phyloP scores from a whole-genome alignment of 2,329 filamentous ascomycete genomes.

The Colletotrichum filicis region DNA sequence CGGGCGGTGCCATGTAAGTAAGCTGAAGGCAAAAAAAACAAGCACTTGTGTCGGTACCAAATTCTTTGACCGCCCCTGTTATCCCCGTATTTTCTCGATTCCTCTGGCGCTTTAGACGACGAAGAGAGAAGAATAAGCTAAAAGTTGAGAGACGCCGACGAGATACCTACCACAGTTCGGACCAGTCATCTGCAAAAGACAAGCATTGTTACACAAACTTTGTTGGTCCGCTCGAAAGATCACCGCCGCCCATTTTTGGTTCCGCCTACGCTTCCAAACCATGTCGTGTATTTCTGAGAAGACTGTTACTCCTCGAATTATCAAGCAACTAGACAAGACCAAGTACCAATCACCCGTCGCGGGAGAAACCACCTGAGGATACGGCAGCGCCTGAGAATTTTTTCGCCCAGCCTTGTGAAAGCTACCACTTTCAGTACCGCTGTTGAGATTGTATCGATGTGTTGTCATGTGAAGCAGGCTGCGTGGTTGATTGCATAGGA shows the following conservation, averaged over 20 bases:
- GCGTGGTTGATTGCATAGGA: slow-evolving; percentile 14
- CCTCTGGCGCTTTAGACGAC: background rate
- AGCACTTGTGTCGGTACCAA: background rate
- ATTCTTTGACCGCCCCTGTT: slow-evolving; percentile 2
- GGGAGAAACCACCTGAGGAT: background rate
- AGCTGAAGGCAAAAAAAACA: slow-evolving; percentile 22
- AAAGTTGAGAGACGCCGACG: background rate
- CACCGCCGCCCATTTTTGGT: background rate
- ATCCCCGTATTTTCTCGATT: slow-evolving; percentile 3
- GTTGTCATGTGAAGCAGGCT: slow-evolving; percentile 22
- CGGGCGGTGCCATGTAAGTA: slow-evolving; percentile 28
- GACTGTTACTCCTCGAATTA: background rate
- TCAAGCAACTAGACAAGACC: background rate
- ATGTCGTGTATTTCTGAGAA: background rate
- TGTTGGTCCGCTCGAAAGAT: background rate
- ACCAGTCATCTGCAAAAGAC: background rate
- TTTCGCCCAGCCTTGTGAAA: background rate
- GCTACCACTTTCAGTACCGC: background rate
- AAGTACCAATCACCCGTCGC: background rate
- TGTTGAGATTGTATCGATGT: background rate
- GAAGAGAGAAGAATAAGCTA: background rate
- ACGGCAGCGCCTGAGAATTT: background rate
- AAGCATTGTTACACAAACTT: background rate
- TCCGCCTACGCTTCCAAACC: background rate
- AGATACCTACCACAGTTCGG: background rate